Percentiles rank a stretch among this genome's conserved stretches.
Evolutionary conservation across 2,329 filamentous ascomycete genomes (phyloP).

Genomic region (Venturia nashicola): DNA sequence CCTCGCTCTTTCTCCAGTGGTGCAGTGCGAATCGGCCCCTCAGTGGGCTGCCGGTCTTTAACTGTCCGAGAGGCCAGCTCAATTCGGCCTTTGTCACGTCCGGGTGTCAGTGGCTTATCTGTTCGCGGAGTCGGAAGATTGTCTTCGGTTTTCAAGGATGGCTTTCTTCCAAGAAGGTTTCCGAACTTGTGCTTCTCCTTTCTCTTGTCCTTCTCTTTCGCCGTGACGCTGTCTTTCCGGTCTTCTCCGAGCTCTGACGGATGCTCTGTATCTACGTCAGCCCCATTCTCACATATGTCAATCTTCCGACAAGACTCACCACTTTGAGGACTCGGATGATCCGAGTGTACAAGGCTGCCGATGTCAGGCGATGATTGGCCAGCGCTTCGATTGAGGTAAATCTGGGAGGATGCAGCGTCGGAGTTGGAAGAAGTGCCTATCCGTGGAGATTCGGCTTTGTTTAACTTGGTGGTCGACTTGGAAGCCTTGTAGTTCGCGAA

Average conservation of each 20-base stretch:
- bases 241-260: not conserved
- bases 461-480: slow-evolving; percentile 29
- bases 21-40: slow-evolving; percentile 44
- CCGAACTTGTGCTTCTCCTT: slow-evolving; percentile 6
- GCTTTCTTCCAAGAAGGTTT: slow-evolving; percentile 4
- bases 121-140: not conserved
- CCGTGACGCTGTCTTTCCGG: not conserved
- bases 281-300: too few relatives aligned
- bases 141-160: slow-evolving; percentile 4
- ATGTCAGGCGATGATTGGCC: not conserved
- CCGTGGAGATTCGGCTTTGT: not conserved
- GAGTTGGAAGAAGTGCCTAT: not conserved
- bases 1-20: slow-evolving; percentile 55
- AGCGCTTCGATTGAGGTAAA: not conserved
- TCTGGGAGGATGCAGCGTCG: not conserved
- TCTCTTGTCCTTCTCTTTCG: not conserved
- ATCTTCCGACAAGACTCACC: not conserved
- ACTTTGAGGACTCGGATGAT: not conserved
- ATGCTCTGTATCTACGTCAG: not conserved
- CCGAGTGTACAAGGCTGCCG: not conserved
- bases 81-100: not conserved
- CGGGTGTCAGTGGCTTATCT: not conserved
- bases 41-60: slow-evolving; percentile 16
- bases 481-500: slow-evolving; percentile 36
- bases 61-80: not conserved